Percentiles rank a stretch among this genome's conserved stretches.
These are phyloP conservation scores for Phyllostachys edulis DNA, from an alignment of 176 grass and related monocot genomes.

Conservation along the genomic window DNA sequence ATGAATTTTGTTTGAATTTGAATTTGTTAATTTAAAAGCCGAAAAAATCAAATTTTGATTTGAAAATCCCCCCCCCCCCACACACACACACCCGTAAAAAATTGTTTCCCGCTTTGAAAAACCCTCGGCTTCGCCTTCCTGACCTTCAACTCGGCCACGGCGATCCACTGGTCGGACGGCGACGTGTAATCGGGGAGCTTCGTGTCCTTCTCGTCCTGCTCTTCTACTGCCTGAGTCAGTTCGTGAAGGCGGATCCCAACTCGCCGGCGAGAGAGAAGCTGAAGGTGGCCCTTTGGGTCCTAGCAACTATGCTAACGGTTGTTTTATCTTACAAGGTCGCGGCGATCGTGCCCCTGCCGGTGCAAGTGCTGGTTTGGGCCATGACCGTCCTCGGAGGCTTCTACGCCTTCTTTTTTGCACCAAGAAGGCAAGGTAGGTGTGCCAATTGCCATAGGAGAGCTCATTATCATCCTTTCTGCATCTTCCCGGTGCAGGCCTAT, in stretches of 20 bases:
- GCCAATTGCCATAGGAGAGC: too few relatives aligned
- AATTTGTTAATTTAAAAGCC: too few relatives aligned
- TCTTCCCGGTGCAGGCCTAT: too few relatives aligned
- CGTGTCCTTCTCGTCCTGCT: not conserved
- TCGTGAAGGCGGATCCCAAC: not conserved
- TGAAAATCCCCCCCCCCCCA: too few relatives aligned
- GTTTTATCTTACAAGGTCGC: constrained; percentile 23
- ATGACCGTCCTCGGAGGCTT: constrained; percentile 17
- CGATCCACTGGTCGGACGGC: not conserved
- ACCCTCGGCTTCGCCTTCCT: too few relatives aligned
- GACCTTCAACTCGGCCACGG: too few relatives aligned
- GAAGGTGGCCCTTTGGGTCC: constrained; percentile 31
- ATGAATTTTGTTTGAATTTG: too few relatives aligned
- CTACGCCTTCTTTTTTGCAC: constrained; percentile 14
- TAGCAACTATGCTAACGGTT: not conserved
- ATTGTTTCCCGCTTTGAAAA: too few relatives aligned
- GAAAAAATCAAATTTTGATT: too few relatives aligned
- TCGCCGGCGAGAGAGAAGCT: not conserved
- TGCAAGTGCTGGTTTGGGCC: not conserved
- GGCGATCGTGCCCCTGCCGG: constrained; percentile 6
- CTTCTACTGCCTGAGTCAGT: not conserved
- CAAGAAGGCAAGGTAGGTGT: not conserved
- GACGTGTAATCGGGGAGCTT: not conserved
- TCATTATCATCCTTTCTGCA: too few relatives aligned
- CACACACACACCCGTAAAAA: too few relatives aligned